Conservation (phyloP, 352 stramenopile genomes). For the Lagenidium sp. region DNA sequence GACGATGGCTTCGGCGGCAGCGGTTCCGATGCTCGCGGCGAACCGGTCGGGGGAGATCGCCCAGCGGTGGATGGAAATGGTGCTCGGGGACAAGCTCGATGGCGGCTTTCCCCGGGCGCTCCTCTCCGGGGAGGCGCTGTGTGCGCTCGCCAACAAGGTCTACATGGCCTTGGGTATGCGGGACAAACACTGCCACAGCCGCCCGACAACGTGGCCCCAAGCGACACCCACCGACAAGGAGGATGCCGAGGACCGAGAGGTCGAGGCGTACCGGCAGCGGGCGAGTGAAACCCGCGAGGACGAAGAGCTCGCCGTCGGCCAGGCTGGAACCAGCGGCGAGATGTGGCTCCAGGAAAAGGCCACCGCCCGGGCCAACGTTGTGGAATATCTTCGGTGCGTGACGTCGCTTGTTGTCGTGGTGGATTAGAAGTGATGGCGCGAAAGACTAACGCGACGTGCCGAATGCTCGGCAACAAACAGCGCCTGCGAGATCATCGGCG, state of each 20-base stretch:
- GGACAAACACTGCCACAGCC: slow-evolving; percentile 15
- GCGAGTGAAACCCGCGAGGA: too few species aligned
- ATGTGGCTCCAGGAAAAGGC: slow-evolving; percentile 18
- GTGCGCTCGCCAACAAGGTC: slow-evolving; percentile 58
- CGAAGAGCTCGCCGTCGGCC: background rate
- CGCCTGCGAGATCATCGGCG: slow-evolving; percentile 57
- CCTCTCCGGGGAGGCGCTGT: slow-evolving; percentile 52
- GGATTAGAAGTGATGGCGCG: too few species aligned
- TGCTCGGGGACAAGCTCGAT: slow-evolving; percentile 67
- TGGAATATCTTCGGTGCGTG: slow-evolving; percentile 57
- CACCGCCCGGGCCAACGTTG: slow-evolving; percentile 31
- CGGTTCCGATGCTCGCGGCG: slow-evolving; percentile 1
- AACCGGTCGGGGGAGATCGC: slow-evolving; percentile 56
- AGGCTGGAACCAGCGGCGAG: slow-evolving; percentile 11
- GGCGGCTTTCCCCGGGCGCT: slow-evolving; percentile 40
- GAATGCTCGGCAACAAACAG: slow-evolving; percentile 25
- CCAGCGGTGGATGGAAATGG: slow-evolving; percentile 84
- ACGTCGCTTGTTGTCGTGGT: background rate
- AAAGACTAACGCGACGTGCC: background rate
- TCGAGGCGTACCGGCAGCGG: too few species aligned
- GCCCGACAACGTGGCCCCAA: slow-evolving; percentile 15
- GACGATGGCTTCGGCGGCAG: background rate
- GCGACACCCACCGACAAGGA: slow-evolving; percentile 6
- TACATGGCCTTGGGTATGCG: slow-evolving; percentile 77
- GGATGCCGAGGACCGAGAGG: background rate